Evolutionary conservation across 805 yeast genomes (phyloP), one percentile per base, ranked within the genome.

Genomic region (Metschnikowia lochheadii): DNA sequence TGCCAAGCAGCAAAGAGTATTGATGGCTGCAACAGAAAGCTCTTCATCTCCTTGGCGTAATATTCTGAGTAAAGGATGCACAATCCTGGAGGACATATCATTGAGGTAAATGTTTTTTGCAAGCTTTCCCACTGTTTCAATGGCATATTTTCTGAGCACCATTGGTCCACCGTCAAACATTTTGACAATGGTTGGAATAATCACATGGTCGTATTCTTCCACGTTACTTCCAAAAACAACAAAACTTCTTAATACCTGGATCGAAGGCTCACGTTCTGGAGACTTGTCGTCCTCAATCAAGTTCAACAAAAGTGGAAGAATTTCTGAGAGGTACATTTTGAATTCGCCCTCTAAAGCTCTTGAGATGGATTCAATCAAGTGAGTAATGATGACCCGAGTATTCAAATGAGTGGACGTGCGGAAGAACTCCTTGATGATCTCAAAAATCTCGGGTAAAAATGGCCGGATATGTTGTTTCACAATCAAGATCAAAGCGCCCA

Each of bases 391-490:
- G 3, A 83, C 83, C 62, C 91, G 96, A 43, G 91, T 70, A 49
- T 83, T 72, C 26, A 69, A 76, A 17, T 82, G 78, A 3, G 69
- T 63, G 36, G 64, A 65, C 15, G 64, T 49, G 50, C 64, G 61
- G 66, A 90, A 91, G 54, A 83, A 89, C 54, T 89, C 95, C 53
- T 81, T 81, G 47, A 92, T 81, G 0, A 87, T 82, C 3, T 71
- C 81, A 60, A 90, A 88, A 6, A 95, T 83, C 36, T 85, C 87
- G 2, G 81, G 78, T 42, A 94, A 76, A 60, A 82, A 87, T 1
- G 96, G 92, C 46, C 97, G 75, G 17, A 94, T 87, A 62, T 94
- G 96, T 61, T 89, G 92, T 56, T 87, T 89, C 31, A 91, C 97
- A 56, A 90, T 88, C 18, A 80, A 70, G 5, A 91, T 84, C 55